These are phyloP conservation scores for Trichosanthes cucumerina DNA, from an alignment of 306 rosid genomes.

Conservation along the genomic window DNA sequence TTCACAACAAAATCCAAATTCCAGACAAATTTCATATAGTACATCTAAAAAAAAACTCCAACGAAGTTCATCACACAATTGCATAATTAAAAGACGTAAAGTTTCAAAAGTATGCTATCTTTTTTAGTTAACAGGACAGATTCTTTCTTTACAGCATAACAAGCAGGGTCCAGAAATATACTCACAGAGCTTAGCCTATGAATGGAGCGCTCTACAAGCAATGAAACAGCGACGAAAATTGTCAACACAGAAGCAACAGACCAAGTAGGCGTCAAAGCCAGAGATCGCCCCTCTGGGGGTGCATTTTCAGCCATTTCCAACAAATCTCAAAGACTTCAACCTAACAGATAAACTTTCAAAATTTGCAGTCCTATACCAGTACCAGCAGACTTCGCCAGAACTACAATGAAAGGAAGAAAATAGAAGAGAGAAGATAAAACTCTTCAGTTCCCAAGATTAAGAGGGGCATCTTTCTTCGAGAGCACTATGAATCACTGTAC, in stretches of 20 bases:
- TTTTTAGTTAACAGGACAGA: neutral
- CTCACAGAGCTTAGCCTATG: slow-evolving; percentile 55
- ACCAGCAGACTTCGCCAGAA: neutral
- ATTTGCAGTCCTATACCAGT: neutral
- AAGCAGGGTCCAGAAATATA: neutral
- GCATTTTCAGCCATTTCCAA: slow-evolving; percentile 45
- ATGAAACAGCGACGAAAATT: slow-evolving; percentile 74
- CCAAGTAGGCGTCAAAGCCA: slow-evolving; percentile 99
- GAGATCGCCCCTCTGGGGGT: slow-evolving; percentile 51
- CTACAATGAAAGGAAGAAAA: neutral
- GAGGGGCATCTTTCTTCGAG: neutral
- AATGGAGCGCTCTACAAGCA: slow-evolving; percentile 88
- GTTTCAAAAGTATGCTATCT: neutral
- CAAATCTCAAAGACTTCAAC: slow-evolving; percentile 16
- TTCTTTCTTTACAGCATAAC: neutral
- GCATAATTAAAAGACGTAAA: neutral
- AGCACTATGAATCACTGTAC: neutral
- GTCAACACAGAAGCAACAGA: slow-evolving; percentile 93
- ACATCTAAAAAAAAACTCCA: neutral
- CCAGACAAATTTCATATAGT: neutral
- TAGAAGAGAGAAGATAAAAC: neutral
- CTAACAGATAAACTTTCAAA: neutral
- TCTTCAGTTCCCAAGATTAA: slow-evolving; percentile 4
- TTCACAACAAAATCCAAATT: neutral
- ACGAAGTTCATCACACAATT: neutral